Conservation (phyloP, 257 asterid species). For the Nicotiana knightiana region DNA sequence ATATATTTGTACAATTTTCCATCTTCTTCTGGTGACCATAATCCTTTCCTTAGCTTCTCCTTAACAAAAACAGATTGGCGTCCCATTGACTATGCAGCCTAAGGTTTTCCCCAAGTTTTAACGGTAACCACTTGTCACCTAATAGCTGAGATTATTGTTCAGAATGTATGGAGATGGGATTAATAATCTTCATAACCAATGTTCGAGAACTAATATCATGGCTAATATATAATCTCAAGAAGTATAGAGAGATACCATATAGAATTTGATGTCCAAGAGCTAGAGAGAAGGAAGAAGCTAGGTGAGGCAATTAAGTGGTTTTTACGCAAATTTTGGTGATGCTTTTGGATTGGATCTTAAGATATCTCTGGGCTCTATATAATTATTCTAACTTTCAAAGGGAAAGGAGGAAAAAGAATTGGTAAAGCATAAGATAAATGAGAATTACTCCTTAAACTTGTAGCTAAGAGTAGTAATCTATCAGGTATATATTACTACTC, state of each 20-base stretch:
- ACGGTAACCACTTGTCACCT: not conserved
- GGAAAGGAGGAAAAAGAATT: not conserved
- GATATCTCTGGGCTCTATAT: slow-evolving; percentile 28
- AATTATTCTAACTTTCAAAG: slow-evolving; percentile 9
- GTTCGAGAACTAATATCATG: not conserved
- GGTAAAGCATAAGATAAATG: slow-evolving; percentile 18
- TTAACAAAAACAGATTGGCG: slow-evolving; percentile 54
- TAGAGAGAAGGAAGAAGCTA: slow-evolving; percentile 11
- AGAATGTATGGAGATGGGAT: not conserved
- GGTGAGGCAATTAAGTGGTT: slow-evolving; percentile 47
- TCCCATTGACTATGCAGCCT: slow-evolving; percentile 32
- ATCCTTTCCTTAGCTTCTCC: slow-evolving; percentile 76
- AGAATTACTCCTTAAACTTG: not conserved
- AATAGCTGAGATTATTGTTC: not conserved
- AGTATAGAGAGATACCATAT: slow-evolving; percentile 29
- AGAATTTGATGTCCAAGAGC: slow-evolving; percentile 37
- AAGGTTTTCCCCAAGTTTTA: not conserved
- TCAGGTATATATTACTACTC: not conserved
- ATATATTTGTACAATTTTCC: slow-evolving; percentile 61
- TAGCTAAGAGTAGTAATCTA: not conserved
- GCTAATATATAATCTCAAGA: slow-evolving; percentile 23
- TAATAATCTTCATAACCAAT: not conserved
- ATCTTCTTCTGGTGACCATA: slow-evolving; percentile 97
- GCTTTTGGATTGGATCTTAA: slow-evolving; percentile 48
- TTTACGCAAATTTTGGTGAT: slow-evolving; percentile 53